phyloP scores from a whole-genome alignment of 1,284 basidiomycete genomes.

The Ganoderma sp. region DNA sequence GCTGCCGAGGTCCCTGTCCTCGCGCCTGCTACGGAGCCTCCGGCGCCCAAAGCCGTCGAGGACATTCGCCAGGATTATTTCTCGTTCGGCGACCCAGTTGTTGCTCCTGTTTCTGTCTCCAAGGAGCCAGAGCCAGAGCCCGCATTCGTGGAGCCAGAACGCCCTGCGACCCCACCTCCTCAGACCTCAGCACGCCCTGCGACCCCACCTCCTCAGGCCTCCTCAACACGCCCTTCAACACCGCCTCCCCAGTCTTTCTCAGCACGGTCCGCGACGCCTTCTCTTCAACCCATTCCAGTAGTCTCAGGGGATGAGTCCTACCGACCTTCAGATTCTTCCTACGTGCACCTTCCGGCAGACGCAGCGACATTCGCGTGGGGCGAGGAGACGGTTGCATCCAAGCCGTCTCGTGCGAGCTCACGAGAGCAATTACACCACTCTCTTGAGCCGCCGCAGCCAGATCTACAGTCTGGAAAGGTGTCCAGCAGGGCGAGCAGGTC shows the following conservation, averaged over 20 bases:
- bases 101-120: background rate
- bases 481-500: slow-evolving; percentile 39
- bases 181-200: no score
- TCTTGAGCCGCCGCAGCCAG: background rate
- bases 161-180: background rate
- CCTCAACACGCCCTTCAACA: background rate
- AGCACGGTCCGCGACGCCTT: background rate
- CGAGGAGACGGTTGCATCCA: slow-evolving; percentile 25
- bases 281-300: slow-evolving; percentile 8
- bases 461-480: slow-evolving; percentile 25
- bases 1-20: background rate
- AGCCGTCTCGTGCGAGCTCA: slow-evolving; percentile 24
- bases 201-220: background rate
- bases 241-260: background rate
- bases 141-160: background rate
- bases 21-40: slow-evolving; percentile 17
- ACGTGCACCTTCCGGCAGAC: slow-evolving; percentile 26
- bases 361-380: slow-evolving; percentile 33
- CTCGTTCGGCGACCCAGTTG: slow-evolving; percentile 33
- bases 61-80: slow-evolving; percentile 34
- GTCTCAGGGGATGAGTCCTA: slow-evolving; percentile 8
- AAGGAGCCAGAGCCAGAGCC: slow-evolving; percentile 13
- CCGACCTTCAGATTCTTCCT: slow-evolving; percentile 7
- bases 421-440: slow-evolving; percentile 3
- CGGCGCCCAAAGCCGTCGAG: slow-evolving; percentile 16